Evolutionary conservation across 257 asterid species (phyloP).

Genomic region (Nicotiana undulata): DNA sequence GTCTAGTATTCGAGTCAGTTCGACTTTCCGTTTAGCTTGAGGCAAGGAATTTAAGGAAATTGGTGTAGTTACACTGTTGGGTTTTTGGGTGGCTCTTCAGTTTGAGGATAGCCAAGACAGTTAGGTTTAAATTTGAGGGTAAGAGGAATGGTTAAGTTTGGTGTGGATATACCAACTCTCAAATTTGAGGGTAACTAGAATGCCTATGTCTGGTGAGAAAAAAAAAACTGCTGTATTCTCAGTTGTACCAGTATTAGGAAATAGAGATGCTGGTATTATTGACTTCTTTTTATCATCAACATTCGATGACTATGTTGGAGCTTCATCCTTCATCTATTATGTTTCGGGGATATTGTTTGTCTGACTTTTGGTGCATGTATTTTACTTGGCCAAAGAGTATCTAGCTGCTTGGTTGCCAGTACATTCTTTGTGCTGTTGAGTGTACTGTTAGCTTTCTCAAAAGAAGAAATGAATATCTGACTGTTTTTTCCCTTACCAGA

Average conservation of each 20-base stretch:
- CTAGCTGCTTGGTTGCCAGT: not conserved
- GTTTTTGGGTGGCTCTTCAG: not conserved
- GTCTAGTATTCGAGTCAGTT: not conserved
- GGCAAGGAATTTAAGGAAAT: not conserved
- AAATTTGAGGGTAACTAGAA: not conserved
- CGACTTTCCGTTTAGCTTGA: not conserved
- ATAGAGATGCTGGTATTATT: not conserved
- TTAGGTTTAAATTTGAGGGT: not conserved
- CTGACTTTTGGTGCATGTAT: not conserved
- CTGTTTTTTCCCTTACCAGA: not conserved
- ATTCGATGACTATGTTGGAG: not conserved
- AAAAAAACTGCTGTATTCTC: not conserved
- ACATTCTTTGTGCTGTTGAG: too few species aligned
- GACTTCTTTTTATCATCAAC: not conserved
- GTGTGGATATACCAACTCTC: not conserved
- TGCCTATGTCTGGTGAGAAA: not conserved
- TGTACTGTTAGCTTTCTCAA: too few species aligned
- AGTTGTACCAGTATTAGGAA: not conserved
- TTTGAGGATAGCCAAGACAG: not conserved
- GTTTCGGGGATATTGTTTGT: not conserved
- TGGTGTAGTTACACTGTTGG: not conserved
- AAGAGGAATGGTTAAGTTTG: not conserved
- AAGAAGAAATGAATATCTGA: not conserved
- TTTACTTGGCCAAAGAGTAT: not conserved
- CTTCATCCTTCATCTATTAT: not conserved